Evolutionary conservation across 2,329 filamentous ascomycete species (phyloP).

Genomic region (Trichophyton benhamiae): DNA sequence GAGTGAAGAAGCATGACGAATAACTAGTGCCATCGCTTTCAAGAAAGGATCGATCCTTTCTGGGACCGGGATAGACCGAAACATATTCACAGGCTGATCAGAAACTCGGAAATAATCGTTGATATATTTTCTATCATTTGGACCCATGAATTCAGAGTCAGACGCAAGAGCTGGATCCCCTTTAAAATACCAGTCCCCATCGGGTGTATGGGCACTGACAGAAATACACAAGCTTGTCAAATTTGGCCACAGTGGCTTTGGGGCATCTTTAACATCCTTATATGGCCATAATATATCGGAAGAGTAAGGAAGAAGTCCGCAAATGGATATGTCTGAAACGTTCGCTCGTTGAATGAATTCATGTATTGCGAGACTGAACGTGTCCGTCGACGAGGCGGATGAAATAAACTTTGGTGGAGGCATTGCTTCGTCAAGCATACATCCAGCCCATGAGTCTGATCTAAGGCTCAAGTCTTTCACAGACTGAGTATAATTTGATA

Average conservation of each 20-base stretch:
- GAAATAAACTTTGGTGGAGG: neutral
- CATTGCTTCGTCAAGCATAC: neutral
- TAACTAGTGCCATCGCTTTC: conserved; percentile 5
- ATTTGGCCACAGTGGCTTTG: neutral
- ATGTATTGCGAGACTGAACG: neutral
- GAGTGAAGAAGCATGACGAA: conserved; percentile 4
- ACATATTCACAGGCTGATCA: neutral
- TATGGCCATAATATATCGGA: neutral
- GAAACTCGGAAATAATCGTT: neutral
- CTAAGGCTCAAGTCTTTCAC: neutral
- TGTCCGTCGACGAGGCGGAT: neutral
- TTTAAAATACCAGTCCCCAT: neutral
- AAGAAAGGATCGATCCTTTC: conserved; percentile 5
- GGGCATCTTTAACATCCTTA: neutral
- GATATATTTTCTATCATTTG: neutral
- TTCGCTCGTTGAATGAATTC: neutral
- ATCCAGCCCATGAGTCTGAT: neutral
- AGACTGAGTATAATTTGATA: neutral
- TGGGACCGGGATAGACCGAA: conserved; percentile 2
- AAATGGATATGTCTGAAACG: neutral
- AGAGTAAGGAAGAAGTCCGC: neutral
- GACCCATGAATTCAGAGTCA: neutral
- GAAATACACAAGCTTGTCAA: neutral
- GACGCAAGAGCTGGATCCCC: neutral
- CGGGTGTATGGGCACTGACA: neutral